Evolutionary conservation across 805 yeast species (phyloP).

Genomic region (Saccharomycopsis babjevae): DNA sequence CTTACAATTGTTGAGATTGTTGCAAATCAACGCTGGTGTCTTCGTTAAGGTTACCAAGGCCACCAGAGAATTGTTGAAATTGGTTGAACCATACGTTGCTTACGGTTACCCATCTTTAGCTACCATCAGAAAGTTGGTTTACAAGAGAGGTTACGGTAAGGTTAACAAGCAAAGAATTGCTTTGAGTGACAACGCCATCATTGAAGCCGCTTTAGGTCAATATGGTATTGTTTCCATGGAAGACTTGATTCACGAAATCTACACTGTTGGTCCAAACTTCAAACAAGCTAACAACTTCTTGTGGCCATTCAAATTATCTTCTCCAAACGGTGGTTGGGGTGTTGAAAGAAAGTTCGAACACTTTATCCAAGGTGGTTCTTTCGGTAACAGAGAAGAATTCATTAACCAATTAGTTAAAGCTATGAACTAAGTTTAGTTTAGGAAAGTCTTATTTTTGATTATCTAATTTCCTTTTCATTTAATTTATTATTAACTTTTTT

Average conservation of each 20-base stretch:
- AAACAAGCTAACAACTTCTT: slow-evolving; percentile 97
- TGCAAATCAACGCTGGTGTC: slow-evolving; percentile 91
- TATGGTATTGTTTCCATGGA: slow-evolving; percentile 88
- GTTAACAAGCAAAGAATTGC: slow-evolving; percentile 92
- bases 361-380: slow-evolving; percentile 96
- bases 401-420: slow-evolving; percentile 90
- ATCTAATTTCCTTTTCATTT: neutral
- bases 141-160: slow-evolving; percentile 98
- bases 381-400: slow-evolving; percentile 96
- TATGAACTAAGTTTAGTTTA: slow-evolving; percentile 58
- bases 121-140: slow-evolving; percentile 82
- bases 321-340: slow-evolving; percentile 98
- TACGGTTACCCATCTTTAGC: slow-evolving; percentile 95
- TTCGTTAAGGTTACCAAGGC: slow-evolving; percentile 95
- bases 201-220: slow-evolving; percentile 83
- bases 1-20: slow-evolving; percentile 83
- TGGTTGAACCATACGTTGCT: slow-evolving; percentile 94
- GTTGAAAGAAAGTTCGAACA: slow-evolving; percentile 93
- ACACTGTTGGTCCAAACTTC: slow-evolving; percentile 97
- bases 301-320: slow-evolving; percentile 96
- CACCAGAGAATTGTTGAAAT: slow-evolving; percentile 81
- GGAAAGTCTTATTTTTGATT: neutral
- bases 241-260: slow-evolving; percentile 92
- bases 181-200: slow-evolving; percentile 76
- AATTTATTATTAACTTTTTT: neutral